Evolutionary conservation across 768 basidiomycete species (phyloP).

Genomic region (Mrakia frigida): DNA sequence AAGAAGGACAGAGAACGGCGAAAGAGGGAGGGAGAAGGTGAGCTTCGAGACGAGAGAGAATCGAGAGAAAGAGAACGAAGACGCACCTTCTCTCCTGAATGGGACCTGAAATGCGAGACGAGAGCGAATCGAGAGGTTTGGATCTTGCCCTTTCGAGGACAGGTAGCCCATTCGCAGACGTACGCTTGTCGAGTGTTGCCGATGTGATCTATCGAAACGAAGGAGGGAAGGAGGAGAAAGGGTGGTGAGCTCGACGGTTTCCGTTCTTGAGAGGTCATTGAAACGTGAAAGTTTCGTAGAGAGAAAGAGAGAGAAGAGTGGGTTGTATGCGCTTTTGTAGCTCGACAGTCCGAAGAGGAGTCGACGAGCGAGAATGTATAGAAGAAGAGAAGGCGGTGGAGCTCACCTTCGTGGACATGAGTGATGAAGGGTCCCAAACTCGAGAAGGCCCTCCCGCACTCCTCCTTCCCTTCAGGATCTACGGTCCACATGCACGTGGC

Average conservation of each 20-base stretch:
- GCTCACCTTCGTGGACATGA: constrained; percentile 76
- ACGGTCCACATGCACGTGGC: constrained; percentile 63
- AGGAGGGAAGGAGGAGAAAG: constrained; percentile 19
- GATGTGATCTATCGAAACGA: constrained; percentile 85
- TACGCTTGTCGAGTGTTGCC: constrained; percentile 74
- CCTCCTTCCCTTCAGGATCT: constrained; percentile 50
- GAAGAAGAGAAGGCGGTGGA: constrained; percentile 11
- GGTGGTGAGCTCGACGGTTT: constrained; percentile 13
- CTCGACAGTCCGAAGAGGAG: too few species aligned
- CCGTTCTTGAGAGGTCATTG: not conserved
- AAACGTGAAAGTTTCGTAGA: not conserved
- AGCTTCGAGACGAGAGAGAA: not conserved
- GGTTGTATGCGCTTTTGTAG: too few species aligned
- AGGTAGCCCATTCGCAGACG: constrained; percentile 83
- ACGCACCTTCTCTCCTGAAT: constrained; percentile 74
- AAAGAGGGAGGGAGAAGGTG: not conserved
- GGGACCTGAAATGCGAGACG: constrained; percentile 81
- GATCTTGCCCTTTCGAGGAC: constrained; percentile 68
- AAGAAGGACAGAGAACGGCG: not conserved
- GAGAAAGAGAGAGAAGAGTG: not conserved
- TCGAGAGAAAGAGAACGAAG: not conserved
- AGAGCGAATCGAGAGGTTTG: constrained; percentile 87
- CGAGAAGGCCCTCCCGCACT: constrained; percentile 53
- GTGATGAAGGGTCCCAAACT: constrained; percentile 56
- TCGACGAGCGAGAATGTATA: not conserved